These are phyloP conservation scores for Strigomonas galati DNA, from an alignment of 208 protist genomes.

Conservation along the genomic window DNA sequence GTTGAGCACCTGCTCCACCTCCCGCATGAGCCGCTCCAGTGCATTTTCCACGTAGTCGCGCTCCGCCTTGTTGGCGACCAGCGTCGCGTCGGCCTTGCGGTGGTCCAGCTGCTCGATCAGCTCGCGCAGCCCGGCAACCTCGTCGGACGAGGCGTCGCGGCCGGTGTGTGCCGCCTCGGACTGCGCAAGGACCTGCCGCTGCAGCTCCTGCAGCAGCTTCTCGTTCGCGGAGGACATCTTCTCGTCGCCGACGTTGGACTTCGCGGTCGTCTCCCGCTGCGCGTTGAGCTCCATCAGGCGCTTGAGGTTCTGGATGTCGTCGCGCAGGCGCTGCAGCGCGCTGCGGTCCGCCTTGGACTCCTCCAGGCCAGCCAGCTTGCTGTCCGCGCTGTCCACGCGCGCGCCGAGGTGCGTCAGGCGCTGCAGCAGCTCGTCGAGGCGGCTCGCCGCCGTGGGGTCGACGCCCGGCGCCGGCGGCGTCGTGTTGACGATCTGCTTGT, in stretches of 20 bases:
- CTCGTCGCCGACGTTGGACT: conserved; percentile 10
- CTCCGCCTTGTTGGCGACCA: conserved; percentile 90
- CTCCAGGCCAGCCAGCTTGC: conserved; percentile 36
- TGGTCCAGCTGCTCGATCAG: conserved; percentile 75
- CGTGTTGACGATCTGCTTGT: not conserved
- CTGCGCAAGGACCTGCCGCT: conserved; percentile 54
- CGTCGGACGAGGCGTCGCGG: conserved; percentile 30
- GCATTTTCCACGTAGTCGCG: conserved; percentile 91
- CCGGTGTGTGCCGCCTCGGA: conserved; percentile 24
- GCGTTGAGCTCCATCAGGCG: conserved; percentile 50
- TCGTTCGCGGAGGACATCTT: conserved; percentile 21
- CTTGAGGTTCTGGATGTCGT: conserved; percentile 59
- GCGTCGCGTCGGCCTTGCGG: conserved; percentile 81
- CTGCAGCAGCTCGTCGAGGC: conserved; percentile 5
- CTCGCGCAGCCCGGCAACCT: conserved; percentile 47
- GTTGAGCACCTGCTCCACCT: conserved; percentile 92
- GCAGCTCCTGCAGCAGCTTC: conserved; percentile 53
- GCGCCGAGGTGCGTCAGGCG: conserved; percentile 1
- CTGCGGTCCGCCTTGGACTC: conserved; percentile 68
- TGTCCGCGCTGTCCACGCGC: conserved; percentile 15
- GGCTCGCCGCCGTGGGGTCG: not conserved
- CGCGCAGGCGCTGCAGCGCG: conserved; percentile 63
- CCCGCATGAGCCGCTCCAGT: conserved; percentile 87
- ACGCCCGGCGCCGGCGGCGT: not conserved
- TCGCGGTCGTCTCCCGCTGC: conserved; percentile 15